A percentile compares a stretch with the other conserved stretches of the same genome.
phyloP scores from a whole-genome alignment of 2,329 filamentous ascomycete species.

The Talaromyces funiculosus region DNA sequence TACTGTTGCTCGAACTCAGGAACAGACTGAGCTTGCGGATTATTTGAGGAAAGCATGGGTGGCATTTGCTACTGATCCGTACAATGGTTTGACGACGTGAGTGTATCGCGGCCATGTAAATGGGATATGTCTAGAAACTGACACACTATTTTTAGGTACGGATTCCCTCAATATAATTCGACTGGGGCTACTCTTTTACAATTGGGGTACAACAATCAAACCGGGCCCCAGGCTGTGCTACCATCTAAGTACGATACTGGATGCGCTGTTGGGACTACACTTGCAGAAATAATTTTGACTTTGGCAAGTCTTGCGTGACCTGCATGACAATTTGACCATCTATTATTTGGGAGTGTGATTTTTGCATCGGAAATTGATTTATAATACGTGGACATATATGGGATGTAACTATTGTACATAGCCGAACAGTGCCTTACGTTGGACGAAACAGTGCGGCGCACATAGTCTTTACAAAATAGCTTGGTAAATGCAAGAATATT shows the following conservation, averaged over 20 bases:
- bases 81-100: conserved; percentile 1
- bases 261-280: neutral
- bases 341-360: neutral
- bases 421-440: no score
- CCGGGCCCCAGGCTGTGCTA: neutral
- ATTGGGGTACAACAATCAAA: conserved; percentile 1
- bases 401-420: neutral
- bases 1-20: neutral
- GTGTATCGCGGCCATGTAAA: neutral
- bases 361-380: no score
- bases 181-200: neutral
- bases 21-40: neutral
- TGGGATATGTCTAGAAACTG: neutral
- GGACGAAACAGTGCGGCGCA: no score
- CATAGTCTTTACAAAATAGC: no score
- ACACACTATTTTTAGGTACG: neutral
- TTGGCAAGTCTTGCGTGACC: neutral
- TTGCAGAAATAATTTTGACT: neutral
- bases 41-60: conserved; percentile 10
- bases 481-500: no score
- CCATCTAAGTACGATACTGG: conserved; percentile 6
- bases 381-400: neutral
- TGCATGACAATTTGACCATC: neutral
- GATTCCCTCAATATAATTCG: neutral
- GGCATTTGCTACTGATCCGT: conserved; percentile 6